phyloP scores from a whole-genome alignment of 768 basidiomycete species.

The Amyloporia xantha region DNA sequence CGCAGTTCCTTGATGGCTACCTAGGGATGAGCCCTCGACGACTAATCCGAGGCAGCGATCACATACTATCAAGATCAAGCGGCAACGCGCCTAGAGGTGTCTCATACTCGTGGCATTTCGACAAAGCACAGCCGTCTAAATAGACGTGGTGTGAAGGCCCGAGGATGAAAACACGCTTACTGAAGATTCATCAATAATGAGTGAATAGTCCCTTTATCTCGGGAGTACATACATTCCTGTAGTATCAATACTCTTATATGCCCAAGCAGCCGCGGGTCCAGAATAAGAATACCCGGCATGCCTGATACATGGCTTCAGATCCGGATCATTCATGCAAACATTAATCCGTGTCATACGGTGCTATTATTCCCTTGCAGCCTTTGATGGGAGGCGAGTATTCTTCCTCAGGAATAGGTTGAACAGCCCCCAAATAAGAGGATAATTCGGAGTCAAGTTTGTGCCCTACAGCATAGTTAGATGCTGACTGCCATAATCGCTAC shows the following conservation, averaged over 20 bases:
- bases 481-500: neutral
- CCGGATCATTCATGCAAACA: neutral
- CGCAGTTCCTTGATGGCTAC: slow-evolving; percentile 63
- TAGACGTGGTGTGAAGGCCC: slow-evolving; percentile 95
- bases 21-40: neutral
- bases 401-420: slow-evolving; percentile 37
- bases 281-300: slow-evolving; percentile 97
- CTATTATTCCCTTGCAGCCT: slow-evolving; percentile 84
- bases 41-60: too few species aligned
- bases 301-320: slow-evolving; percentile 32
- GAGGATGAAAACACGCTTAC: slow-evolving; percentile 88
- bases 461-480: slow-evolving; percentile 31
- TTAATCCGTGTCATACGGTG: slow-evolving; percentile 75
- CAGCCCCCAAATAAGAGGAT: slow-evolving; percentile 52
- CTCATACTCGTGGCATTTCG: slow-evolving; percentile 66
- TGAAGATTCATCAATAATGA: slow-evolving; percentile 26
- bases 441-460: slow-evolving; percentile 57
- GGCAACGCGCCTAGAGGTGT: slow-evolving; percentile 84
- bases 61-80: slow-evolving; percentile 72
- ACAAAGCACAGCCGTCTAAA: slow-evolving; percentile 81
- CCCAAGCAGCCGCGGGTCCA: slow-evolving; percentile 92
- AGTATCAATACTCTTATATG: slow-evolving; percentile 84
- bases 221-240: slow-evolving; percentile 72
- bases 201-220: too few species aligned
- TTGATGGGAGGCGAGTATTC: slow-evolving; percentile 60